Evolutionary conservation across 75 land plant genomes (phyloP), one percentile per base, ranked within the genome.

Genomic region (Pinus albicaulis): DNA sequence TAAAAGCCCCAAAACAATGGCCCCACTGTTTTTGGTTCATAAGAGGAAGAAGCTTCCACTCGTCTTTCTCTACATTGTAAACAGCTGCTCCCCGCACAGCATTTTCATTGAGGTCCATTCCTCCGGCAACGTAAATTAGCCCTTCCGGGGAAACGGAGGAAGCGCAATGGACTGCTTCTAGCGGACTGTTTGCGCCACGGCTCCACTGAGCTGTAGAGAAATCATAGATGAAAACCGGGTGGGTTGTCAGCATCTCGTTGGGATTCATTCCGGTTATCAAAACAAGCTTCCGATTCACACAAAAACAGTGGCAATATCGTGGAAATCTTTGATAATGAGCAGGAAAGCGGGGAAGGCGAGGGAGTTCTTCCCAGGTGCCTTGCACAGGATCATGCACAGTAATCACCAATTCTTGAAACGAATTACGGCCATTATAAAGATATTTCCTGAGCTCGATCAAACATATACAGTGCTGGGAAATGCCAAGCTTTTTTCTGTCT

Each of bases 231-330:
- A 61, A 85, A 4, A 85, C 86, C 10, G 59, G 19, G 20, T 56
- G 70, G 0, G 74, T 41, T 8, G 71, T 52, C 44, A 74, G 68
- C 66, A 57, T 75, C 2, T 73, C 71, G n/a, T 55, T 7, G 3
- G 84, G 84, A 25, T 84, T 56, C 84, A 79, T 76, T 7, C 86
- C 86, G 2, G 83, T 83, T 3, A 81, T 20, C n/a, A 85, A 62
- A 12, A 81, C 52, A 7, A 85, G 56, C 80, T 75, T 77, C 74
- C 73, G 74, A 14, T 73, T 77, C 77, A 81, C 77, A 20, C 57
- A 59, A 17, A 74, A 77, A 36, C 75, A 28, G 56, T 62, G 70
- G 76, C 79, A 80, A 77, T 77, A 78, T 1, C 81, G 58, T 14
- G 84, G 84, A 34, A 81, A 56, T 20, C 84, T 74, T 3, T 71